Percentiles rank a stretch among this genome's conserved stretches.
Evolutionary conservation across 1,284 basidiomycete genomes (phyloP).

Genomic region (Ceratobasidium sp.): DNA sequence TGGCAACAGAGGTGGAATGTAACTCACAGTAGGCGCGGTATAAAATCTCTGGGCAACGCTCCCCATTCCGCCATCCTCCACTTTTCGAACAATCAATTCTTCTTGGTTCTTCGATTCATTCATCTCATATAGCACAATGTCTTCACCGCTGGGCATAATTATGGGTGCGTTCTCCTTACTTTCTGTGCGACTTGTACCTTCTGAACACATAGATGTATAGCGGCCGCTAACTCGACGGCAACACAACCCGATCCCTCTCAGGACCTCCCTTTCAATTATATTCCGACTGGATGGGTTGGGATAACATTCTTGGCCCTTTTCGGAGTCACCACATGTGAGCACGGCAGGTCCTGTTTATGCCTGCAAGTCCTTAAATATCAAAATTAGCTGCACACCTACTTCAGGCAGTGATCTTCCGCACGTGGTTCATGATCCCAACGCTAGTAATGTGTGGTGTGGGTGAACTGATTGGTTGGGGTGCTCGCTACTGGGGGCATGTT

Average conservation of each 20-base stretch:
- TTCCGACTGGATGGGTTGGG: constrained; percentile 41
- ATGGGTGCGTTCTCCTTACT: background rate
- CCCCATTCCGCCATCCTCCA: background rate
- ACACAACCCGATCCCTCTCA: constrained; percentile 8
- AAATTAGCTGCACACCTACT: constrained; percentile 54
- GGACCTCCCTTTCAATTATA: constrained; percentile 36
- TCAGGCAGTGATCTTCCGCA: constrained; percentile 50
- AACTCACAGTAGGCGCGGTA: background rate
- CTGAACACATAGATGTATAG: background rate
- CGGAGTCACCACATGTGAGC: constrained; percentile 21
- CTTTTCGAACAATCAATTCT: background rate
- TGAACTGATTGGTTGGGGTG: constrained; percentile 51
- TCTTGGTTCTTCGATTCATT: background rate
- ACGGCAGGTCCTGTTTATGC: background rate
- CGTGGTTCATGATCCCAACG: constrained; percentile 53
- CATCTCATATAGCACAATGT: background rate
- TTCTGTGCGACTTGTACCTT: background rate
- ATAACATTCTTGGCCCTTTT: constrained; percentile 47
- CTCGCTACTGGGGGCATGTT: constrained; percentile 34
- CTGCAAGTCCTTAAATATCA: background rate
- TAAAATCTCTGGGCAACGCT: background rate
- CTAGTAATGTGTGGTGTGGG: constrained; percentile 52
- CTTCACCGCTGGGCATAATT: constrained; percentile 3
- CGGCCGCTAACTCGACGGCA: constrained; percentile 2
- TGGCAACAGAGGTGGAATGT: background rate